Base-by-base conservation (phyloP, 768 basidiomycete genomes). In the Pulveroboletus sp. region DNA sequence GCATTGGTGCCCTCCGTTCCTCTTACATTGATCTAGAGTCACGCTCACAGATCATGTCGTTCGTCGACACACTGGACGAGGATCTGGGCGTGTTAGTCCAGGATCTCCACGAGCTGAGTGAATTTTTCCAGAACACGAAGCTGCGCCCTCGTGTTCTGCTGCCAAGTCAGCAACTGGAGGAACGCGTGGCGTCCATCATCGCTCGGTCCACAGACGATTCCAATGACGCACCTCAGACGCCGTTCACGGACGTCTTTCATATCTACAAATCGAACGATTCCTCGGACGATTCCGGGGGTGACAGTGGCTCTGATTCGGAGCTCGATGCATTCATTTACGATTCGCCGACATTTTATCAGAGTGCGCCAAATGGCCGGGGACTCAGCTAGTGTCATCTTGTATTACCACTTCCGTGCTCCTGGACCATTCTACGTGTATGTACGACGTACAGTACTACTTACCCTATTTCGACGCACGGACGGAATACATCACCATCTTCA, bases 1-100 rank as follows among this genome's bases (percentile, higher is more conserved):
- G 86, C 65, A 82, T 83, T 31, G 76, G 84, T 62, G 78, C 82
- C 11, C 71, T 79, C 32, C 74, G 88, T 31, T 82, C 87, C 12
- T 84, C 86, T 33, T 76, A 83, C 45, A 79, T 92, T 62, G 78
- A 85, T 54, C 86, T 86, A 63, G 85, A 83, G 66, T 84, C 81
- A 15, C 83, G 73, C 44, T 71, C 60, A 6, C 56, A 57, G 43
- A 58, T 68, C 43, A 54, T 67, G 31, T 58, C 77, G 14, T 67
- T 70, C 12, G 55, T 66, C 52, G 71, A 61, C 56, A 62, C 59
- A 47, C 63, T 66, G 44, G 81, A 81, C 35, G 82, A 85, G 43
- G 83, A 89, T 61, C 72, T 95, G 8, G 85, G 88, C 8, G 88
- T 87, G 45, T 72, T 93, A 21, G 82, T 89, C 43, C 84, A 81